Base-by-base conservation (phyloP, 176 grass and related monocot species). In the Elaeis guineensis region DNA sequence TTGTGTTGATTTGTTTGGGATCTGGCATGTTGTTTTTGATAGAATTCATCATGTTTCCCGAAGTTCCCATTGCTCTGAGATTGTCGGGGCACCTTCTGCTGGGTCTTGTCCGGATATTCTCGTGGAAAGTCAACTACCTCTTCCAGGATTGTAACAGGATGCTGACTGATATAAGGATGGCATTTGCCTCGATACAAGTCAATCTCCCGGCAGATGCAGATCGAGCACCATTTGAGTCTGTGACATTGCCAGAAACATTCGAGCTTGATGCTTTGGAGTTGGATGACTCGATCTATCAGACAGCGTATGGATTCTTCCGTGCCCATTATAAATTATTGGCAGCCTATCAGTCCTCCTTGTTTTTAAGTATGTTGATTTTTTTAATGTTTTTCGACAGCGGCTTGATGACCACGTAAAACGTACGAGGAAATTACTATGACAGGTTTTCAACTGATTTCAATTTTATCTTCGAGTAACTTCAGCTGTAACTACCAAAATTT, bases 51-150 rank as follows among this genome's bases (percentile, higher is more conserved):
- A 84, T 98, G 71, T 88, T 78, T 51, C 93, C 93, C 5, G 84
- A 92, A 61, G 81, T 78, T 21, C 93, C 93, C 5, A 82, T 98
- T 70, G 84, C 93, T 62, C 71, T 98, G 52, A 78, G 93, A 82
- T 49, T 92, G 65, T 91, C 93, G 35, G 93, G 83, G 22, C 93
- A 98, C 73, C 84, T 98, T 68, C 79, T 98, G 62, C 76, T 92
- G 11, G 93, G 93, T 4, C 77, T 98, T 56, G 93, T 98, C 32
- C 81, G 84, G 69, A 98, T 98, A 69, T 98, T 86, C 57, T 90
- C 87, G 5, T 86, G 83, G 87, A 98, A 98, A 81, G 93, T 98
- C 44, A 77, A 92, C 54, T 83, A 98, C 63, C 66, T 90, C 12
- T 92, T 81, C 56, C 77, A 76, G 9, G n/a, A 98, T 57, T 92